These are phyloP conservation scores for Diplotaxis tenuifolia DNA, from an alignment of 345 rosid species.

Conservation along the genomic window DNA sequence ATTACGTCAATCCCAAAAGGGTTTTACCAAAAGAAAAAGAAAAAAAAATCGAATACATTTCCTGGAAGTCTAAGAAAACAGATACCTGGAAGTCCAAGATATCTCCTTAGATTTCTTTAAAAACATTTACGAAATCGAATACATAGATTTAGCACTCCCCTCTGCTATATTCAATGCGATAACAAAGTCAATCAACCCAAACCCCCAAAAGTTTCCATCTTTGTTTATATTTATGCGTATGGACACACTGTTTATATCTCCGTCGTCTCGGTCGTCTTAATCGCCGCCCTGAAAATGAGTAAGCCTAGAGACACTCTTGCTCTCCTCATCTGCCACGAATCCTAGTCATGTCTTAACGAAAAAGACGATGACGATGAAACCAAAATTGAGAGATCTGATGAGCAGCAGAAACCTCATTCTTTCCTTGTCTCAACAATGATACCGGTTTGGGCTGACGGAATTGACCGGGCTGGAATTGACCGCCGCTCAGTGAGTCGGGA, in stretches of 20 bases:
- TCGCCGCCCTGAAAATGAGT: conserved; percentile 35
- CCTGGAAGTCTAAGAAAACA: no score
- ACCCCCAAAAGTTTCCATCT: conserved; percentile 17
- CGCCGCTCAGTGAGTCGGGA: no score
- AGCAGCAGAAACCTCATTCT: background rate
- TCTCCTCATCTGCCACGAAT: conserved; percentile 52
- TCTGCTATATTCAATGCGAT: conserved; percentile 29
- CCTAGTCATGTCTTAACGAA: conserved; percentile 41
- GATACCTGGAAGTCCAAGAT: no score
- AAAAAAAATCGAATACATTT: background rate
- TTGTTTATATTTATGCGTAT: conserved; percentile 28
- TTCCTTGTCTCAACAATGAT: conserved; percentile 4
- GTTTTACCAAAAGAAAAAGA: background rate
- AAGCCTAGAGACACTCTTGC: conserved; percentile 38
- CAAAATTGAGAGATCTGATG: conserved; percentile 21
- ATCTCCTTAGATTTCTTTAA: conserved; percentile 33
- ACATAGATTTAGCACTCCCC: conserved; percentile 29
- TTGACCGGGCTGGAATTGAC: no score
- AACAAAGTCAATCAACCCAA: conserved; percentile 10
- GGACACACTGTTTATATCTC: conserved; percentile 3
- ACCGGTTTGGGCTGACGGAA: no score
- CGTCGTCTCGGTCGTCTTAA: background rate
- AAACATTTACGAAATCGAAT: conserved; percentile 12
- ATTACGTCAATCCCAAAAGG: conserved; percentile 9
- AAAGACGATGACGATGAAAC: conserved; percentile 3